These are phyloP conservation scores for Hemileccinum impolitum DNA, from an alignment of 768 basidiomycete genomes.

Conservation along the genomic window DNA sequence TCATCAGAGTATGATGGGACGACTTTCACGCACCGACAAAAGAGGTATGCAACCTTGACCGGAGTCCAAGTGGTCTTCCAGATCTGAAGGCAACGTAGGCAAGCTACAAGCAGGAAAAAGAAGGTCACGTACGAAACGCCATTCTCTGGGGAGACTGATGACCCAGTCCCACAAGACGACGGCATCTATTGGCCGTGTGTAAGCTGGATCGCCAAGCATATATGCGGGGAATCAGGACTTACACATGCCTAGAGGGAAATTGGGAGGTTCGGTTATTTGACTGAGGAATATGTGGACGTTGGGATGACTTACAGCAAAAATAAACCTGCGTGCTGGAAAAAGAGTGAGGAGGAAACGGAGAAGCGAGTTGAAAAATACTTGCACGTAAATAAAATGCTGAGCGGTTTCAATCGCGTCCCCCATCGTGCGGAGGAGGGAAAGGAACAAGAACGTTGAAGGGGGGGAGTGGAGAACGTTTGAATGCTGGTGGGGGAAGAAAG, in stretches of 20 bases:
- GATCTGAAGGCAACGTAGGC: slow-evolving; percentile 41
- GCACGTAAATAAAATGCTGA: slow-evolving; percentile 76
- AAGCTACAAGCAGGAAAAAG: background rate
- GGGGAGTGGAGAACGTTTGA: slow-evolving; percentile 2
- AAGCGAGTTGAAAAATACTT: slow-evolving; percentile 20
- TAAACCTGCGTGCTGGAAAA: slow-evolving; percentile 59
- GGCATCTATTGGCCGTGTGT: slow-evolving; percentile 49
- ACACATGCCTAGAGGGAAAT: slow-evolving; percentile 63
- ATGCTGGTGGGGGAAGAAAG: slow-evolving; percentile 18
- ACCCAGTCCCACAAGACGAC: slow-evolving; percentile 86
- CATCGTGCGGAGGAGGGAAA: slow-evolving; percentile 25
- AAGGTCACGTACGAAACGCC: slow-evolving; percentile 57
- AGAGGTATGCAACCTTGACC: slow-evolving; percentile 78
- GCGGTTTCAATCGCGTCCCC: slow-evolving; percentile 52
- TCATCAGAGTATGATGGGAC: slow-evolving; percentile 3
- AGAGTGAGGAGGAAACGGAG: slow-evolving; percentile 10
- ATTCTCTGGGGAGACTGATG: slow-evolving; percentile 73
- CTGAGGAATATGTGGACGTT: slow-evolving; percentile 10
- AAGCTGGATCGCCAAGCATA: slow-evolving; percentile 10
- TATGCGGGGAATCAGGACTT: slow-evolving; percentile 27
- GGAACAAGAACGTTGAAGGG: background rate
- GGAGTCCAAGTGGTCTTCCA: slow-evolving; percentile 86
- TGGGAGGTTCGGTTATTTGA: slow-evolving; percentile 28
- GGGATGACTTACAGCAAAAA: slow-evolving; percentile 70
- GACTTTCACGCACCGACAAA: slow-evolving; percentile 63